phyloP scores from a whole-genome alignment of 306 rosid species.

The Cucurbita maxima region DNA sequence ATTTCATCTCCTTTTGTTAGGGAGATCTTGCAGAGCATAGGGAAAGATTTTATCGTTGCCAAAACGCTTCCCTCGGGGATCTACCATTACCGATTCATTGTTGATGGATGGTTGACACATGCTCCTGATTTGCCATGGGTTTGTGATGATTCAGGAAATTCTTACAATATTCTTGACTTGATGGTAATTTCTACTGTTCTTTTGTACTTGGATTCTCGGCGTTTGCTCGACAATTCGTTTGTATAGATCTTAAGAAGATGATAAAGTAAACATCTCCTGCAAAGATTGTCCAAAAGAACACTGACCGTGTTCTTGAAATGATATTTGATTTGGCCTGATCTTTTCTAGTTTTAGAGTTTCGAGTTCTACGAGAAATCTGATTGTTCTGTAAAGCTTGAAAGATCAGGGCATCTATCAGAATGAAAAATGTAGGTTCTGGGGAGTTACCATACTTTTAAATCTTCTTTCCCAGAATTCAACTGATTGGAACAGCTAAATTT shows the following conservation, averaged over 20 bases:
- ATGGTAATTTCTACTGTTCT: conserved; percentile 28
- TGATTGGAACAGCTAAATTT: background rate
- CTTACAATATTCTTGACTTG: conserved; percentile 66
- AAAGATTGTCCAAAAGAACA: background rate
- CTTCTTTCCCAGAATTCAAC: background rate
- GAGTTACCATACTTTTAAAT: background rate
- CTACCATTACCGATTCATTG: conserved; percentile 61
- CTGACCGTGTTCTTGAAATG: background rate
- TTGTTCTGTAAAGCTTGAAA: background rate
- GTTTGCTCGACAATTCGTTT: background rate
- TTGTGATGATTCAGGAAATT: conserved; percentile 30
- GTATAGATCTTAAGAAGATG: background rate
- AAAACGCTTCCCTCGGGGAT: conserved; percentile 51
- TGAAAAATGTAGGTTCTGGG: no score
- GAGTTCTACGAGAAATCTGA: background rate
- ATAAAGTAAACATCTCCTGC: background rate
- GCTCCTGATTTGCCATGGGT: conserved; percentile 64
- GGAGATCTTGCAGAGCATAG: conserved; percentile 39
- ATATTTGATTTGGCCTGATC: background rate
- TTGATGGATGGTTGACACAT: conserved; percentile 51
- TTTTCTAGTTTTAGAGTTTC: background rate
- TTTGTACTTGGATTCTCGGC: no score
- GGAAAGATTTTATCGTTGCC: conserved; percentile 19
- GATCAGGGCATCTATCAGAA: no score
- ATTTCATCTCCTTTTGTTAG: conserved; percentile 26